phyloP scores from a whole-genome alignment of 78 protist genomes.

The Bodo saltans region DNA sequence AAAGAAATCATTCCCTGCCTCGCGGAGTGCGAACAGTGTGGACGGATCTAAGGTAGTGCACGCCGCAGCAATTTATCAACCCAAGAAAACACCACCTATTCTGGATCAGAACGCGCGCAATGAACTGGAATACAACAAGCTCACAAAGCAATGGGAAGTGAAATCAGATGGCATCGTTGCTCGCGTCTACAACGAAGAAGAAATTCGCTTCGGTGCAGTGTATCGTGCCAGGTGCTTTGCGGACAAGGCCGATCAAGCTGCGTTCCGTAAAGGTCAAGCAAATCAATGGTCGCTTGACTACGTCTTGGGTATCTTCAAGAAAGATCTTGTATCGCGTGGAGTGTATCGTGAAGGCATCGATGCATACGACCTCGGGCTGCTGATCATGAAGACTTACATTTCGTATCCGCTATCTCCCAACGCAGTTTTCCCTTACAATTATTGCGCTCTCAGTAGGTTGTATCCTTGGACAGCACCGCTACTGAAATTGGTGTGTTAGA shows the following conservation, averaged over 20 bases:
- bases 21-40: neutral
- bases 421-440: neutral
- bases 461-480: neutral
- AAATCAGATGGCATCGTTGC: neutral
- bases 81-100: neutral
- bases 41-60: conserved; percentile 23
- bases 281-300: neutral
- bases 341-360: neutral
- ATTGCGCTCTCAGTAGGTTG: neutral
- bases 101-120: neutral
- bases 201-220: conserved; percentile 10
- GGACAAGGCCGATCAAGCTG: neutral
- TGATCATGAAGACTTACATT: conserved; percentile 1
- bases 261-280: neutral
- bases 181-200: neutral
- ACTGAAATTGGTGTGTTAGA: neutral
- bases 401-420: neutral
- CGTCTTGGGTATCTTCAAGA: neutral
- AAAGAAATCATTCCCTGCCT: neutral
- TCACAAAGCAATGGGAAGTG: neutral
- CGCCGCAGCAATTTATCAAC: conserved; percentile 17
- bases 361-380: conserved; percentile 8
- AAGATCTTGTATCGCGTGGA: neutral
- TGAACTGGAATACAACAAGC: neutral
- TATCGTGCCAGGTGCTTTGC: conserved; percentile 36